Percentiles rank a stretch among this genome's conserved stretches.
phyloP scores from a whole-genome alignment of 176 grass and related monocot species.

The Phragmites australis region DNA sequence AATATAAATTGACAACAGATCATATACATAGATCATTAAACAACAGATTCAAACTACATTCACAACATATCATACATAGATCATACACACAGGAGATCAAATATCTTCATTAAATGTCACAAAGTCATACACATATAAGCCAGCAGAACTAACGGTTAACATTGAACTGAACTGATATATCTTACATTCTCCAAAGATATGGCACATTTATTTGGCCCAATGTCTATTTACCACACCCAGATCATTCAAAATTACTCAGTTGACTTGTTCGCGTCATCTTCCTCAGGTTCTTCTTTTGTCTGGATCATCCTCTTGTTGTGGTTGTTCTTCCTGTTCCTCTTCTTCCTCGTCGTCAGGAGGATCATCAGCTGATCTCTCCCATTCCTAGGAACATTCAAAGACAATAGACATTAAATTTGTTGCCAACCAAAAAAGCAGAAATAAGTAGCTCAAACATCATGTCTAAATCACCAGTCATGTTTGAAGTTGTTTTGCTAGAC shows the following conservation, averaged over 20 bases:
- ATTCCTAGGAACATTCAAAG: conserved; percentile 50
- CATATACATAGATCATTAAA: too few species aligned
- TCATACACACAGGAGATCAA: too few species aligned
- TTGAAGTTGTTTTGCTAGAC: neutral
- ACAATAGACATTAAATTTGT: conserved; percentile 10
- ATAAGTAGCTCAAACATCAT: neutral
- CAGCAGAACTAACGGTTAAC: conserved; percentile 27
- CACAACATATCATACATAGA: too few species aligned
- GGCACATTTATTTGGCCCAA: neutral
- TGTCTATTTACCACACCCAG: conserved; percentile 37
- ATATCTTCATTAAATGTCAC: too few species aligned
- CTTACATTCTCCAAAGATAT: conserved; percentile 21
- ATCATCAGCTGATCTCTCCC: conserved; percentile 73
- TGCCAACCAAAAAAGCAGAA: neutral
- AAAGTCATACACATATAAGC: conserved; percentile 22
- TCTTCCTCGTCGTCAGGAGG: conserved; percentile 77
- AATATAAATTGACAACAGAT: too few species aligned
- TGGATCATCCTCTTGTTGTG: conserved; percentile 65
- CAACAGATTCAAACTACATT: too few species aligned
- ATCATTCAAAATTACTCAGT: conserved; percentile 34
- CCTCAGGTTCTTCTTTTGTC: conserved; percentile 68
- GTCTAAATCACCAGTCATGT: neutral
- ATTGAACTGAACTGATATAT: neutral
- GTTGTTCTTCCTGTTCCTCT: conserved; percentile 65
- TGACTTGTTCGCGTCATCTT: conserved; percentile 63